Evolutionary conservation across 257 asterid species (phyloP).

Genomic region (Jaltomata sinuosa): DNA sequence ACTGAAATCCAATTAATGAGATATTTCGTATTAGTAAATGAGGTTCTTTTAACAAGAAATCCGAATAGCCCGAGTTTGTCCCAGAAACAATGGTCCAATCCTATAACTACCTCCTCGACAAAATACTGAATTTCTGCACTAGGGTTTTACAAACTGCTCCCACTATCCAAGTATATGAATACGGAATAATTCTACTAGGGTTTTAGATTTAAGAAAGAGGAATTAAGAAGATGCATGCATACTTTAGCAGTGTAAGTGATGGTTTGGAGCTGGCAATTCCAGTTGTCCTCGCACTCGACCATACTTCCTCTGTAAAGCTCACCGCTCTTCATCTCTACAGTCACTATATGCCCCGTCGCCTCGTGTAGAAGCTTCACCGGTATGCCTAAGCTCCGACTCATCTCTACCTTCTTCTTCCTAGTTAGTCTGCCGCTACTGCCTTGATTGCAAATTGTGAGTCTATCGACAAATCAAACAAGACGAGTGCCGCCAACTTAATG

Average conservation of each 20-base stretch:
- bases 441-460: no score
- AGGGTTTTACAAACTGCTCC: not conserved
- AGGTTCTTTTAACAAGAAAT: not conserved
- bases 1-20: not conserved
- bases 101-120: not conserved
- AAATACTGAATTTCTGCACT: not conserved
- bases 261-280: conserved; percentile 52
- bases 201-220: not conserved
- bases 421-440: no score
- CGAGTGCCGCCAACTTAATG: not conserved
- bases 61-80: not conserved
- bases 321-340: conserved; percentile 94
- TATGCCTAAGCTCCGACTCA: conserved; percentile 92
- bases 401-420: not conserved
- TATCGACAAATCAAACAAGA: not conserved
- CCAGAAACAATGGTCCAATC: not conserved
- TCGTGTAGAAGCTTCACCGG: conserved; percentile 99
- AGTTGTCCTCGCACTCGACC: conserved; percentile 59
- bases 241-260: conserved; percentile 54
- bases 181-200: no score
- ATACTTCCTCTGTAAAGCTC: conserved; percentile 92
- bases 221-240: not conserved
- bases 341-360: conserved; percentile 89
- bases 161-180: not conserved
- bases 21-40: not conserved